A percentile compares a stretch with the other conserved stretches of the same genome.
These are phyloP conservation scores for Claviceps fusiformis DNA, from an alignment of 2,329 filamentous ascomycete genomes.

Conservation along the genomic window DNA sequence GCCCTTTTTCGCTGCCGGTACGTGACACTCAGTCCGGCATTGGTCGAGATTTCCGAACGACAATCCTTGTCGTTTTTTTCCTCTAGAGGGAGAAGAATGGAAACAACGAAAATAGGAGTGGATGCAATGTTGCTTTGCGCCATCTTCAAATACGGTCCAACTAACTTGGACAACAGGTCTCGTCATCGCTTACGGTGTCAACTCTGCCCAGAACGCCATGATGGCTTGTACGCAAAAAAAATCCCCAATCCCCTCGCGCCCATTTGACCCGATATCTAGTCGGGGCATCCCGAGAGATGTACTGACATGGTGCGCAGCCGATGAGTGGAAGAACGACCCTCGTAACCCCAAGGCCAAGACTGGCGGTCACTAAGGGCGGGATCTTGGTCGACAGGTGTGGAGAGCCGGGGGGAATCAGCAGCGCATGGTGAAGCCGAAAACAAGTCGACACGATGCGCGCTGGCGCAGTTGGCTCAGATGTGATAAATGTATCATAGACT, in stretches of 20 bases:
- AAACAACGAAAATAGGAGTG: background rate
- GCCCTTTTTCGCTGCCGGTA: conserved; percentile 94
- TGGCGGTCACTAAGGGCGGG: conserved; percentile 28
- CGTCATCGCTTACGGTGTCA: conserved; percentile 83
- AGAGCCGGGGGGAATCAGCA: background rate
- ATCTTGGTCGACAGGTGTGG: conserved; percentile 5
- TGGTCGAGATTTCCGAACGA: background rate
- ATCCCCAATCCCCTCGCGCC: background rate
- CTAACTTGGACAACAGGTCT: conserved; percentile 42
- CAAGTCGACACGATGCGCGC: too few relatives aligned
- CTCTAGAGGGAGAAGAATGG: background rate
- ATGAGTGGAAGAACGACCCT: conserved; percentile 94
- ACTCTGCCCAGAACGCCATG: conserved; percentile 65
- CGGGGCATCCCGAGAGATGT: background rate
- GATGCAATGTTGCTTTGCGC: background rate
- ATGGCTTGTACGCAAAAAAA: conserved; percentile 52
- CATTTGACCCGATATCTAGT: background rate
- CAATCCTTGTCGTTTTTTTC: background rate
- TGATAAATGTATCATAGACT: conserved; percentile 30
- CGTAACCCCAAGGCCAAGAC: conserved; percentile 58
- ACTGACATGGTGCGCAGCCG: conserved; percentile 42
- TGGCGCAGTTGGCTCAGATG: conserved; percentile 4
- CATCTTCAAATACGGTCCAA: background rate
- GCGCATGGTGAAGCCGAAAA: too few relatives aligned
- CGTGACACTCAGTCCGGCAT: conserved; percentile 22